Percentiles rank a stretch among this genome's conserved stretches.
Evolutionary conservation across 495 filamentous ascomycete genomes (phyloP).

Genomic region (Penicillium argentinense): DNA sequence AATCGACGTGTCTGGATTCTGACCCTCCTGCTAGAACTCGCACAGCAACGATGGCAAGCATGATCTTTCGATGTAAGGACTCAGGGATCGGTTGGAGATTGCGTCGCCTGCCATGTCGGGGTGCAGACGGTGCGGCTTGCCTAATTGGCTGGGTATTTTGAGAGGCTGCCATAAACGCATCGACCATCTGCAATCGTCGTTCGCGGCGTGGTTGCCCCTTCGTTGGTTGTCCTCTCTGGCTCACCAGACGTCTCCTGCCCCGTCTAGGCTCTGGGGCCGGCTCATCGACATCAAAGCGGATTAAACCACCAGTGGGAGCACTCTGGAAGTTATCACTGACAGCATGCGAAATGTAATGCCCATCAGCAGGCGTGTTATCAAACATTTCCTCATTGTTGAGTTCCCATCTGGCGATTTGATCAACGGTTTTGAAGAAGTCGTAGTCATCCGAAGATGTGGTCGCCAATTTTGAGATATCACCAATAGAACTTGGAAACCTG

Average conservation of each 20-base stretch:
- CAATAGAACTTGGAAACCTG: conserved; percentile 25
- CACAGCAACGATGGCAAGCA: conserved; percentile 72
- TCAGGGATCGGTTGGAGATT: conserved; percentile 24
- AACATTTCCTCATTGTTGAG: conserved; percentile 34
- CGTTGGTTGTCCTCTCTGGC: too few species aligned
- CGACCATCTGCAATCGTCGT: conserved; percentile 32
- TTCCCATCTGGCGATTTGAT: conserved; percentile 40
- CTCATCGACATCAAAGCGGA: conserved; percentile 36
- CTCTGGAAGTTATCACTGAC: conserved; percentile 31
- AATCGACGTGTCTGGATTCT: conserved; percentile 64
- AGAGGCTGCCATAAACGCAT: conserved; percentile 17
- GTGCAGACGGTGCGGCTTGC: background rate
- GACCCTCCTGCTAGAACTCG: conserved; percentile 72
- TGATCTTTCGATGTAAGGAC: conserved; percentile 38
- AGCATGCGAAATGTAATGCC: conserved; percentile 38
- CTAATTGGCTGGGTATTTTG: conserved; percentile 4
- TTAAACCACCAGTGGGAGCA: conserved; percentile 30
- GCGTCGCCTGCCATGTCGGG: conserved; percentile 25
- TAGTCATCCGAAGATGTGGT: background rate
- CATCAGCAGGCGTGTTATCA: conserved; percentile 15
- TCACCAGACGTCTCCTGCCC: too few species aligned
- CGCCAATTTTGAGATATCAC: conserved; percentile 25
- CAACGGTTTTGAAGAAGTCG: conserved; percentile 24
- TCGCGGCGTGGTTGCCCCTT: background rate
- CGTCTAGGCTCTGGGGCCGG: background rate